phyloP scores from a whole-genome alignment of 163 green algal species.

The Chlorella variabilis region DNA sequence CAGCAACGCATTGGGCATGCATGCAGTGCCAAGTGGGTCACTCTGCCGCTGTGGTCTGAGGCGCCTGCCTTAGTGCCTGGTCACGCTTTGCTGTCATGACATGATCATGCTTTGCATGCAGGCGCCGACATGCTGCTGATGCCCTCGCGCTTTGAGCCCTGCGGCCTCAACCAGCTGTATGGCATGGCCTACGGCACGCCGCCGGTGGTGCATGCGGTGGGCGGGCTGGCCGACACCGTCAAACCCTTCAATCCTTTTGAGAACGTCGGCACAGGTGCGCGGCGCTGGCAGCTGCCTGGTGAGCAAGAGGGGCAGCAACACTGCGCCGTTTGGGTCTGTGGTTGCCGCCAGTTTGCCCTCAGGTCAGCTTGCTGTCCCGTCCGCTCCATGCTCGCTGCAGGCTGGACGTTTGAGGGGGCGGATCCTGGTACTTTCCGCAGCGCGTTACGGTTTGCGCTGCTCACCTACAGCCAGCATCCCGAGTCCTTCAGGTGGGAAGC shows the following conservation, averaged over 20 bases:
- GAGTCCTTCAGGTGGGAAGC: slow-evolving; percentile 68
- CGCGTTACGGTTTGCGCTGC: slow-evolving; percentile 75
- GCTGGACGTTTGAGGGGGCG: slow-evolving; percentile 89
- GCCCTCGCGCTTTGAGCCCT: slow-evolving; percentile 84
- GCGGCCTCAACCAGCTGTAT: slow-evolving; percentile 84
- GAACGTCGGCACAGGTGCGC: slow-evolving; percentile 60
- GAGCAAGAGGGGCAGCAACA: neutral
- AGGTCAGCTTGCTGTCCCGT: neutral
- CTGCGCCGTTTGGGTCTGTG: neutral
- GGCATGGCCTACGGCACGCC: slow-evolving; percentile 87
- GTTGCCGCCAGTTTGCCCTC: neutral
- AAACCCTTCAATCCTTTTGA: slow-evolving; percentile 83
- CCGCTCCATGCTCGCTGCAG: slow-evolving; percentile 24
- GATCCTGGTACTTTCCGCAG: slow-evolving; percentile 73
- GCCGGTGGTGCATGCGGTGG: slow-evolving; percentile 86
- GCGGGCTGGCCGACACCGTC: slow-evolving; percentile 93
- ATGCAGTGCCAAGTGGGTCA: no score
- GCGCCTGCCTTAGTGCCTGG: no score
- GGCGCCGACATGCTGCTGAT: slow-evolving; percentile 91
- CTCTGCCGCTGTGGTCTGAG: no score
- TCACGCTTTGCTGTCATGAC: no score
- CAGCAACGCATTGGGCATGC: no score
- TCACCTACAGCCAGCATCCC: slow-evolving; percentile 81
- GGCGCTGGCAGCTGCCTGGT: neutral
- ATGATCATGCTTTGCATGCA: neutral